Evolutionary conservation across 2,329 filamentous ascomycete genomes (phyloP).

Genomic region (Alternaria gaisen): DNA sequence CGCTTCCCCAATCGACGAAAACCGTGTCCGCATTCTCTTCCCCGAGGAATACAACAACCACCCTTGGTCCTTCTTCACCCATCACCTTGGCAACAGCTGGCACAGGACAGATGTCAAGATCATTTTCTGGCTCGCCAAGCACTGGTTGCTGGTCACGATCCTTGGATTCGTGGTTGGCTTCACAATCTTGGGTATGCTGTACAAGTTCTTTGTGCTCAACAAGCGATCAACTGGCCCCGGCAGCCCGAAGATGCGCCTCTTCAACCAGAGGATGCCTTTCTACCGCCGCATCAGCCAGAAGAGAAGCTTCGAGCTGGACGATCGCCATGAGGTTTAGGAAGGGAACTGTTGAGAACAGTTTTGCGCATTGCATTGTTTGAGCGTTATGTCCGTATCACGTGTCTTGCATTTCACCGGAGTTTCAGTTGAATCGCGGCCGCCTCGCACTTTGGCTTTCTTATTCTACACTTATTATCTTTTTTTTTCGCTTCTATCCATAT

Average conservation of each 20-base stretch:
- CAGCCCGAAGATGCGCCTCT: conserved; percentile 24
- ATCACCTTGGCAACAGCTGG: conserved; percentile 72
- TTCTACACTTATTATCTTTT: neutral
- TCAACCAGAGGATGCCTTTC: conserved; percentile 42
- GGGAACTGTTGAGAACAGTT: neutral
- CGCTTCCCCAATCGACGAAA: conserved; percentile 57
- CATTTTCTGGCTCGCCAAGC: conserved; percentile 69
- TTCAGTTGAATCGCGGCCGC: conserved; percentile 24
- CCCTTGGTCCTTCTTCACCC: conserved; percentile 76
- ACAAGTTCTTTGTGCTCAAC: conserved; percentile 59
- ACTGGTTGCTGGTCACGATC: conserved; percentile 66
- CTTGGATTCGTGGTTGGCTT: conserved; percentile 63
- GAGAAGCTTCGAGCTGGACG: conserved; percentile 43
- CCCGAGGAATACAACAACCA: conserved; percentile 74
- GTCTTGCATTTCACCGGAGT: conserved; percentile 38
- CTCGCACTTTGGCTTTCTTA: conserved; percentile 20
- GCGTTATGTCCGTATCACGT: conserved; percentile 26
- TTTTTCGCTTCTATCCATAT: conserved; percentile 20
- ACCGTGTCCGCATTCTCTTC: conserved; percentile 73
- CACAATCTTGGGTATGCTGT: conserved; percentile 60
- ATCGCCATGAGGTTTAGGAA: conserved; percentile 47
- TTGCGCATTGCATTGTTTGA: conserved; percentile 30
- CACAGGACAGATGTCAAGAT: conserved; percentile 69
- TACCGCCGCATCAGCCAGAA: conserved; percentile 50
- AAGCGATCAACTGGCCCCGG: conserved; percentile 30